A percentile compares a stretch with the other conserved stretches of the same genome.
Conservation (phyloP, 2,329 filamentous ascomycete genomes). For the Sporothrix brasiliensis region DNA sequence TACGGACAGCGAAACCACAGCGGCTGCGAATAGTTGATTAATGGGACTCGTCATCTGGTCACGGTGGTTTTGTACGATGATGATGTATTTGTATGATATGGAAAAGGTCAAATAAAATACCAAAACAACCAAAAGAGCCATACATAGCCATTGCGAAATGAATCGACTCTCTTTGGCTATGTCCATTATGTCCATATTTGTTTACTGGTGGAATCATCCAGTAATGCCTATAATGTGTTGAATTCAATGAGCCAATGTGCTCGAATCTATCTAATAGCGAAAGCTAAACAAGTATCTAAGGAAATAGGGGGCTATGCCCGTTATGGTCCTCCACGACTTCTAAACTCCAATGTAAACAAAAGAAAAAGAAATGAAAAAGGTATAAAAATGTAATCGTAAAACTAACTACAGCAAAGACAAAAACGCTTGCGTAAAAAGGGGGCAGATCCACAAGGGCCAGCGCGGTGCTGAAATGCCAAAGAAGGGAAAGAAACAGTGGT, state of each 20-base stretch:
- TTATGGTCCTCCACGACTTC: too few relatives aligned
- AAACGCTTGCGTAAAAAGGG: neutral
- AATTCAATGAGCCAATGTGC: too few relatives aligned
- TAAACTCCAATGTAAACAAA: too few relatives aligned
- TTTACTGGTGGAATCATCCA: too few relatives aligned
- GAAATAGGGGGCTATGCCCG: neutral
- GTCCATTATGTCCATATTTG: too few relatives aligned
- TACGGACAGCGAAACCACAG: neutral
- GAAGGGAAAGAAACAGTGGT: neutral
- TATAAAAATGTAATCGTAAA: neutral
- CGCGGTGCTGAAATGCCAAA: too few relatives aligned
- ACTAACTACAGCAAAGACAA: conserved; percentile 12
- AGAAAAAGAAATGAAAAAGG: neutral
- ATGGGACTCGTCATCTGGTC: too few relatives aligned
- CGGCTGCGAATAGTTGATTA: neutral
- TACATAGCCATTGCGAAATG: neutral
- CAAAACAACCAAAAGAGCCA: neutral
- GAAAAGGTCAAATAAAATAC: neutral
- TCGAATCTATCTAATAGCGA: too few relatives aligned
- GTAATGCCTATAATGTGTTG: neutral
- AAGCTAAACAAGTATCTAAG: neutral
- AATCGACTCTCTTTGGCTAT: neutral
- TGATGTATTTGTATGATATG: conserved; percentile 2
- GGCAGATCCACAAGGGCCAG: neutral
- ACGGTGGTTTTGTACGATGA: neutral